These are phyloP conservation scores for Nepenthes alata DNA, from an alignment of 179 eudicot genomes.

Conservation along the genomic window DNA sequence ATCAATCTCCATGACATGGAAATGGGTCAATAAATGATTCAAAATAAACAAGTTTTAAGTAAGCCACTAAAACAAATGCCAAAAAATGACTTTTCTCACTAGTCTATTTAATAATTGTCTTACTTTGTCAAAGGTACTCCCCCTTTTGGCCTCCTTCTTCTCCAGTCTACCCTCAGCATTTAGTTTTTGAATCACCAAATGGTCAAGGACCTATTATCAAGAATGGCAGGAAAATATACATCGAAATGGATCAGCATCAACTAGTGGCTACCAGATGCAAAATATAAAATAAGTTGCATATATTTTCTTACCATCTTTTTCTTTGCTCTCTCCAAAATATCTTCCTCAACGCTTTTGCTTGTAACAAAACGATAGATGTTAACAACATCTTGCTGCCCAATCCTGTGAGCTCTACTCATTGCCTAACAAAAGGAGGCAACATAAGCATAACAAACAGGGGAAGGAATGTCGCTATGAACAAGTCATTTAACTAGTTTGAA, in stretches of 20 bases:
- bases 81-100: not conserved
- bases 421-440: conserved; percentile 33
- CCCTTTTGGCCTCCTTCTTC: conserved; percentile 83
- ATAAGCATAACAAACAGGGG: not conserved
- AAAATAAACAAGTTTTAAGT: not conserved
- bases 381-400: conserved; percentile 98
- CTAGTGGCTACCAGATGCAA: not conserved
- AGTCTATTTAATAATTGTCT: conserved; percentile 11
- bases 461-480: not conserved
- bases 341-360: conserved; percentile 99
- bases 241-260: not conserved
- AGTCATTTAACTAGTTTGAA: no score
- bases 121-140: conserved; percentile 80
- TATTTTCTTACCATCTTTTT: conserved; percentile 74
- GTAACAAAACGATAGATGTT: conserved; percentile 97
- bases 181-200: conserved; percentile 93
- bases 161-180: conserved; percentile 98
- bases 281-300: not conserved
- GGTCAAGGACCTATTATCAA: conserved; percentile 73
- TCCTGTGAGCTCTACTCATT: conserved; percentile 99
- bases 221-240: conserved; percentile 3
- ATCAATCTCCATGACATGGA: not conserved
- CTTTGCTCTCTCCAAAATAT: conserved; percentile 96
- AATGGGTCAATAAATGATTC: not conserved
- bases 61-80: not conserved